Conservation (phyloP, 1,139 yeast species). For the Geotrichum reessii region DNA sequence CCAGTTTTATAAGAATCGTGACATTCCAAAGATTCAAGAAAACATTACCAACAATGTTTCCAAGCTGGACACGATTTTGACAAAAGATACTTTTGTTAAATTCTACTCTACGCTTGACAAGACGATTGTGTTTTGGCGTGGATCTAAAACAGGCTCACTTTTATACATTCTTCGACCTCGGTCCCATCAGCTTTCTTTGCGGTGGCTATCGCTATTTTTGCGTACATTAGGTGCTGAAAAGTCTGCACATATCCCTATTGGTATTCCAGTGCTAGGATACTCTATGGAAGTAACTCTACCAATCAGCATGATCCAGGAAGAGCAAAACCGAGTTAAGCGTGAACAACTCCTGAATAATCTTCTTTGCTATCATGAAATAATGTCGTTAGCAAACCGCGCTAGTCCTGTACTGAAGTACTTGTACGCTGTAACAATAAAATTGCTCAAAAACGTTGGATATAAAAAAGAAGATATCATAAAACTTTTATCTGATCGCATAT, state of each 20-base stretch:
- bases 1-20: constrained; percentile 54
- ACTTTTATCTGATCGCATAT: constrained; percentile 34
- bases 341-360: background rate
- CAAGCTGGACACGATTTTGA: constrained; percentile 25
- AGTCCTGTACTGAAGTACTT: constrained; percentile 26
- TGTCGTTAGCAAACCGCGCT: constrained; percentile 22
- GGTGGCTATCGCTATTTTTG: constrained; percentile 60
- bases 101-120: constrained; percentile 67
- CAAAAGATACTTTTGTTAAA: constrained; percentile 38
- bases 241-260: constrained; percentile 34
- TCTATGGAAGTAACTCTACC: constrained; percentile 45
- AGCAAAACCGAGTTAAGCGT: constrained; percentile 2
- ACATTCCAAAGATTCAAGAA: constrained; percentile 35
- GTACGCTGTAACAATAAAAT: constrained; percentile 30
- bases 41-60: constrained; percentile 31
- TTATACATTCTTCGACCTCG: constrained; percentile 54
- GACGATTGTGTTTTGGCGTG: constrained; percentile 51
- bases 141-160: constrained; percentile 26
- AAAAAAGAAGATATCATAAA: constrained; percentile 22
- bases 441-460: constrained; percentile 28
- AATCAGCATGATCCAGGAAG: constrained; percentile 18
- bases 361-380: constrained; percentile 12
- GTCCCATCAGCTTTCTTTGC: constrained; percentile 44
- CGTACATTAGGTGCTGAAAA: constrained; percentile 38
- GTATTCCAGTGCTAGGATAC: constrained; percentile 50